Conservation (phyloP, 108 stramenopile species). For the Cyclotella baltica region DNA sequence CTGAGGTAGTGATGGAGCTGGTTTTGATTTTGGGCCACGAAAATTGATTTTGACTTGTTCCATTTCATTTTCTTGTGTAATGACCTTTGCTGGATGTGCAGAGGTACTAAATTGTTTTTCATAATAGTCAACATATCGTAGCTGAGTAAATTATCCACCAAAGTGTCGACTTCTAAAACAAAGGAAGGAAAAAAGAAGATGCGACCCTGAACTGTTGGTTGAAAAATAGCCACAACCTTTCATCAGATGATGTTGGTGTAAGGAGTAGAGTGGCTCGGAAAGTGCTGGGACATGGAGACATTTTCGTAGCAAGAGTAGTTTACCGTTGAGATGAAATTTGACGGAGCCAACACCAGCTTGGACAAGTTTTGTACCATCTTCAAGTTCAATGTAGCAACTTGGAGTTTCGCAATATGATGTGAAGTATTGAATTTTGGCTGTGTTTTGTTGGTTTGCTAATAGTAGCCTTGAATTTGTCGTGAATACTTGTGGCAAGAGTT, state of each 20-base stretch:
- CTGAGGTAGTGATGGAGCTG: background rate
- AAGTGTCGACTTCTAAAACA: background rate
- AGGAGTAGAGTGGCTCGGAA: slow-evolving; percentile 20
- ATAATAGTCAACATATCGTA: slow-evolving; percentile 2
- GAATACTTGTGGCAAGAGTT: background rate
- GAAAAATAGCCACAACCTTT: slow-evolving; percentile 24
- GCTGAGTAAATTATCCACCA: slow-evolving; percentile 6
- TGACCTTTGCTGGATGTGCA: background rate
- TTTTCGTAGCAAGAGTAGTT: slow-evolving; percentile 8
- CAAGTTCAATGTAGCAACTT: background rate
- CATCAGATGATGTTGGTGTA: background rate
- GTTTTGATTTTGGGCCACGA: background rate
- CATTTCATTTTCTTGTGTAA: slow-evolving; percentile 1
- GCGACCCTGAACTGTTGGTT: background rate
- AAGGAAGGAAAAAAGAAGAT: slow-evolving; percentile 19
- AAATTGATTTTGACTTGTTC: background rate
- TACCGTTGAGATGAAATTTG: slow-evolving; percentile 14
- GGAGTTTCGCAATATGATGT: slow-evolving; percentile 14
- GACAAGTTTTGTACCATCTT: background rate
- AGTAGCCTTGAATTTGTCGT: background rate
- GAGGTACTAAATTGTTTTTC: background rate
- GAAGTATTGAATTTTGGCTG: background rate
- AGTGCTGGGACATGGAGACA: slow-evolving; percentile 28
- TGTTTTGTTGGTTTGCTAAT: background rate
- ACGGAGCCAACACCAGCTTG: slow-evolving; percentile 6